A percentile compares a stretch with the other conserved stretches of the same genome.
These are phyloP conservation scores for Cyclanthera cordifolia DNA, from an alignment of 306 rosid species.

Conservation along the genomic window DNA sequence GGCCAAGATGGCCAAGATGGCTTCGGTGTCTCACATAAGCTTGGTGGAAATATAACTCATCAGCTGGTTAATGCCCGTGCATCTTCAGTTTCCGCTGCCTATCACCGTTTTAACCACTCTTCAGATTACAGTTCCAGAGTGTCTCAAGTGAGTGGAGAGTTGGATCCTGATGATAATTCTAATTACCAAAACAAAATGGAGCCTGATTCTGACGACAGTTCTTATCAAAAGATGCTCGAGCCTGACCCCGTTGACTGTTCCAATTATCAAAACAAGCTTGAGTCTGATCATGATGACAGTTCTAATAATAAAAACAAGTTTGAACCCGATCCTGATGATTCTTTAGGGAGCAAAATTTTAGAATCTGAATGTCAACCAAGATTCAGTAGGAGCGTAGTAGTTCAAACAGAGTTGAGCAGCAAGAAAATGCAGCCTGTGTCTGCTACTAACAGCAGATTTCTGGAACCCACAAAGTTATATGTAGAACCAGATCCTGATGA, in stretches of 20 bases:
- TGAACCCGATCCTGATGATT: constrained; percentile 58
- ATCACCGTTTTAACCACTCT: constrained; percentile 35
- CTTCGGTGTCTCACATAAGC: constrained; percentile 42
- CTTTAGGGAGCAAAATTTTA: constrained; percentile 20
- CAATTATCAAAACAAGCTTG: constrained; percentile 26
- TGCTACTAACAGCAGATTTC: constrained; percentile 12
- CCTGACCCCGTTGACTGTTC: constrained; percentile 41
- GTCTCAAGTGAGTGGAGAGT: constrained; percentile 35
- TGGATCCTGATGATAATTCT: constrained; percentile 30
- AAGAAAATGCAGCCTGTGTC: constrained; percentile 15
- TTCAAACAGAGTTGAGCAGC: constrained; percentile 1
- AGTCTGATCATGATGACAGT: constrained; percentile 41
- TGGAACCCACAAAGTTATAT: constrained; percentile 15
- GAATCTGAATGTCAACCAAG: constrained; percentile 17
- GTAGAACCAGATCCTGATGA: constrained; percentile 37
- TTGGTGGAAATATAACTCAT: constrained; percentile 55
- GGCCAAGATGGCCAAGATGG: constrained; percentile 24
- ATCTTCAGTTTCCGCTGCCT: constrained; percentile 76
- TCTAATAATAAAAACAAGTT: constrained; percentile 20
- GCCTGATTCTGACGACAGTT: constrained; percentile 40
- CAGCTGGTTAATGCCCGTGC: constrained; percentile 47
- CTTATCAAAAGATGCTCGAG: constrained; percentile 31
- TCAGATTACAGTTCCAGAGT: constrained; percentile 24
- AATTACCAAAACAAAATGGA: constrained; percentile 30
- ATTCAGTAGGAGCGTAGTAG: constrained; percentile 10